Base-by-base conservation (phyloP, 495 filamentous ascomycete species). In the Neurospora pannonica region DNA sequence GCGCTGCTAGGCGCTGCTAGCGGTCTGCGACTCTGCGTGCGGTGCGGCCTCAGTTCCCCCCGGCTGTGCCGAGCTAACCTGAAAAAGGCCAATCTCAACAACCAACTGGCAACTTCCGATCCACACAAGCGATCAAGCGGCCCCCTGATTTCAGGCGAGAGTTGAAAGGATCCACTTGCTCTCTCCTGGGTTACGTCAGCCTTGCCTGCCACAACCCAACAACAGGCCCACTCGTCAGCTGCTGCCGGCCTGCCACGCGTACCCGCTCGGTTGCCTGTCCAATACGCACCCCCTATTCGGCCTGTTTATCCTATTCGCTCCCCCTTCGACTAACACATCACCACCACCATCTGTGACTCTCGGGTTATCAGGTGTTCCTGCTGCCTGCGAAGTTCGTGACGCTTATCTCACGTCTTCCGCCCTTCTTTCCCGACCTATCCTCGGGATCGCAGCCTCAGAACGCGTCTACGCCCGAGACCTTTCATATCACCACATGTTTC, bases 401-500 rank as follows among this genome's bases (percentile, higher is more conserved):
- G 5, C 54, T 67, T 67, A 34, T 67, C 34, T 67, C 54, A 36
- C 54, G 54, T 67, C 54, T 67, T 67, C 28, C 28, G 54, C 54
- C 54, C 54, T 34, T 67, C 15, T 36, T 67, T 67, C 54, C 54
- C 28, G 54, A 60, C 28, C 24, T 67, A 31, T 19, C 15, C 6
- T 67, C 54, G 54, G 54, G 54, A 67, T 67, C 5, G 6, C 54
- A 34, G 54, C 54, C 54, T 67, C 54, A 67, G 54, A 67, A 34
- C 54, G 54, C 54, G 15, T 67, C 24, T 67, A 19, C 54, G 13
- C 72, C 31, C 28, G 54, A 67, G 54, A 34, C 28, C 28, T 67
- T 67, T 15, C 15, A 67, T 78, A 77, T 80, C 80, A 79, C 77
- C 78, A 80, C 77, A 86, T 86, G 85, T 86, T 85, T 80, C 82